phyloP scores from a whole-genome alignment of 805 yeast genomes.

The Yarrowia sp. region DNA sequence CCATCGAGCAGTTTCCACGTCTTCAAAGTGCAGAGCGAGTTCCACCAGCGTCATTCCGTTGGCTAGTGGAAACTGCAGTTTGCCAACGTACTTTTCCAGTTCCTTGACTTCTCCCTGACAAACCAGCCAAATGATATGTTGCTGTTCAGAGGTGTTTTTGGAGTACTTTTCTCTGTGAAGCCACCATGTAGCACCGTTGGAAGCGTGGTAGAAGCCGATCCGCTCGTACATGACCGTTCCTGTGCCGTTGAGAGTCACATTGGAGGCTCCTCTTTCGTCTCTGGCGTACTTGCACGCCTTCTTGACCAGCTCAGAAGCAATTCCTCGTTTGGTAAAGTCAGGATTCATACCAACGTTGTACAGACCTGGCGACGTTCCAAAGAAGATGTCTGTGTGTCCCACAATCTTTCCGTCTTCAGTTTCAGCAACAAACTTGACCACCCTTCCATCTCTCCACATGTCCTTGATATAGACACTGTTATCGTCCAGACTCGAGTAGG shows the following conservation, averaged over 20 bases:
- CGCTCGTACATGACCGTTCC: neutral
- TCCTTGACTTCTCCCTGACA: neutral
- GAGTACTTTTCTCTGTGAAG: neutral
- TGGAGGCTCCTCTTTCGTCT: neutral
- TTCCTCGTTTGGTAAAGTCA: neutral
- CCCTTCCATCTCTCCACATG: neutral
- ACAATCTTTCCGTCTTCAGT: neutral
- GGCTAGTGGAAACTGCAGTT: neutral
- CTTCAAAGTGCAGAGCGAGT: neutral
- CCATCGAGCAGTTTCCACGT: neutral
- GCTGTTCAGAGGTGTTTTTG: neutral
- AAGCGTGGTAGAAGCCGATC: neutral
- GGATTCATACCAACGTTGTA: conserved; percentile 7
- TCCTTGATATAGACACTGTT: neutral
- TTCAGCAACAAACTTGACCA: conserved; percentile 2
- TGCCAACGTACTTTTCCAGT: neutral
- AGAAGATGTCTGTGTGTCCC: neutral
- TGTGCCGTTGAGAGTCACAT: conserved; percentile 11
- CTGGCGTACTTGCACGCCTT: neutral
- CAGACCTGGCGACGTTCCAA: neutral
- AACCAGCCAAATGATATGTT: neutral
- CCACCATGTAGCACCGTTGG: conserved; percentile 10
- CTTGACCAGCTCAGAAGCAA: neutral
- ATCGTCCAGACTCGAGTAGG: neutral
- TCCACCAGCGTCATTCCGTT: conserved; percentile 5